Percentiles rank a stretch among this genome's conserved stretches.
Evolutionary conservation across 768 basidiomycete genomes (phyloP).

Genomic region (Dacryopinax primogenitus): DNA sequence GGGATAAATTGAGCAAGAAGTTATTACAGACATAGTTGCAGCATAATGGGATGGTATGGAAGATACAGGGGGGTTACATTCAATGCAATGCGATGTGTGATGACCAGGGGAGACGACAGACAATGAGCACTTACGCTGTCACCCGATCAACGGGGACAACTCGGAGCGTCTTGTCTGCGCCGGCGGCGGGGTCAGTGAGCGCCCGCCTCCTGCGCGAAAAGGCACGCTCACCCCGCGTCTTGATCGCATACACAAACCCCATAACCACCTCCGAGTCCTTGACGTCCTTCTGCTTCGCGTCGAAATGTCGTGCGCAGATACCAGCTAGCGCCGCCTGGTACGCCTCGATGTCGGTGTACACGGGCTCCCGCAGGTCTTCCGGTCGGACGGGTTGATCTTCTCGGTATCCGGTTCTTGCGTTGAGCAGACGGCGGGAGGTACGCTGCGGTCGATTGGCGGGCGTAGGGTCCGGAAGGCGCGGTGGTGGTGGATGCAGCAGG

Average conservation of each 20-base stretch:
- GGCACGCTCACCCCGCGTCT: slow-evolving; percentile 8
- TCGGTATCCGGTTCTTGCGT: background rate
- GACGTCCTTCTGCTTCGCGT: background rate
- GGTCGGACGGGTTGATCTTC: slow-evolving; percentile 1
- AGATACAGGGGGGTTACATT: too few species aligned
- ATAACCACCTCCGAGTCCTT: slow-evolving; percentile 6
- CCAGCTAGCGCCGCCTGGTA: background rate
- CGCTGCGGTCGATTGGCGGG: background rate
- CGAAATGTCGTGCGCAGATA: slow-evolving; percentile 3
- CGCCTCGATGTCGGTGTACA: slow-evolving; percentile 1
- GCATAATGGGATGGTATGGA: too few species aligned
- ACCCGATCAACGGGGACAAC: slow-evolving; percentile 8
- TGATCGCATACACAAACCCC: slow-evolving; percentile 1
- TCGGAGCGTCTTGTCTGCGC: slow-evolving; percentile 1
- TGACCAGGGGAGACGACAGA: too few species aligned
- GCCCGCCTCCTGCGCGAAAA: slow-evolving; percentile 1
- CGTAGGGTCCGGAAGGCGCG: slow-evolving; percentile 2
- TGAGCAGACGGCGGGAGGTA: slow-evolving; percentile 2
- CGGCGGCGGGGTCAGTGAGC: background rate
- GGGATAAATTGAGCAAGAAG: too few species aligned
- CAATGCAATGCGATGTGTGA: too few species aligned
- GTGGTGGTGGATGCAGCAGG: slow-evolving; percentile 6
- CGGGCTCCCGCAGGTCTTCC: background rate
- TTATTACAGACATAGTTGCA: too few species aligned
- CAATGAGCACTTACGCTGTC: background rate